A percentile compares a stretch with the other conserved stretches of the same genome.
Evolutionary conservation across 2,329 filamentous ascomycete species (phyloP).

Genomic region (Pestalotiopsis sp.): DNA sequence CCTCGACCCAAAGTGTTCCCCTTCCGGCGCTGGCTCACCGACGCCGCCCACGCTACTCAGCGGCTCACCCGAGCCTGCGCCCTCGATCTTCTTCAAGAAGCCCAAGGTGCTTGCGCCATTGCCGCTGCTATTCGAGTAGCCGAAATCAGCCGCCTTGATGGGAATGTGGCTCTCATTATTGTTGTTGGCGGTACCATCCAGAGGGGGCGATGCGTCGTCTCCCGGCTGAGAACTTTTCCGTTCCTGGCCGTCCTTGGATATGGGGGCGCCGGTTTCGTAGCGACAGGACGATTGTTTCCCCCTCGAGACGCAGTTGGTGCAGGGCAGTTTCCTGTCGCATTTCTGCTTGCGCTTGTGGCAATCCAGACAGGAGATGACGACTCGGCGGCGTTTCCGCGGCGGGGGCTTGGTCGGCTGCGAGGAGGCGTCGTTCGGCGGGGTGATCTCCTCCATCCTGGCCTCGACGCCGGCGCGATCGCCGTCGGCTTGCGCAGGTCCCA

Average conservation of each 20-base stretch:
- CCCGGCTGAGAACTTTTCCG: slow-evolving; percentile 26
- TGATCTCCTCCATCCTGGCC: slow-evolving; percentile 5
- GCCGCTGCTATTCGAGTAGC: slow-evolving; percentile 48
- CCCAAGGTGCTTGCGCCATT: slow-evolving; percentile 54
- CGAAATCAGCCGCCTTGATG: slow-evolving; percentile 50
- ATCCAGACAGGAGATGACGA: slow-evolving; percentile 66
- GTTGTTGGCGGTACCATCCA: slow-evolving; percentile 29
- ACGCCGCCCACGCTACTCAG: slow-evolving; percentile 33
- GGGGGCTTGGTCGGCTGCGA: slow-evolving; percentile 34
- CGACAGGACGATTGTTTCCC: slow-evolving; percentile 58
- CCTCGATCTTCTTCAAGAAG: slow-evolving; percentile 58
- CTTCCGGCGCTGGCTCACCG: slow-evolving; percentile 31
- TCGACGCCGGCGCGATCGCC: slow-evolving; percentile 1
- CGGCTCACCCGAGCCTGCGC: slow-evolving; percentile 32
- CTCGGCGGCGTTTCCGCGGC: slow-evolving; percentile 58
- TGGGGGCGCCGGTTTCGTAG: slow-evolving; percentile 56
- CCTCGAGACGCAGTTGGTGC: slow-evolving; percentile 60
- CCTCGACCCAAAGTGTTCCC: slow-evolving; percentile 44
- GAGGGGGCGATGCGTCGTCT: slow-evolving; percentile 21
- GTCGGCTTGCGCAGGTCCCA: slow-evolving; percentile 8
- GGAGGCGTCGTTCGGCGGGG: slow-evolving; percentile 9
- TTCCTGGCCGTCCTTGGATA: slow-evolving; percentile 37
- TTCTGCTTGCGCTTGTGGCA: slow-evolving; percentile 68
- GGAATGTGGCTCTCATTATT: slow-evolving; percentile 28
- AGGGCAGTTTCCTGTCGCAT: slow-evolving; percentile 63